A percentile compares a stretch with the other conserved stretches of the same genome.
These are phyloP conservation scores for Linum usitatissimum DNA, from an alignment of 345 rosid species.

Conservation along the genomic window DNA sequence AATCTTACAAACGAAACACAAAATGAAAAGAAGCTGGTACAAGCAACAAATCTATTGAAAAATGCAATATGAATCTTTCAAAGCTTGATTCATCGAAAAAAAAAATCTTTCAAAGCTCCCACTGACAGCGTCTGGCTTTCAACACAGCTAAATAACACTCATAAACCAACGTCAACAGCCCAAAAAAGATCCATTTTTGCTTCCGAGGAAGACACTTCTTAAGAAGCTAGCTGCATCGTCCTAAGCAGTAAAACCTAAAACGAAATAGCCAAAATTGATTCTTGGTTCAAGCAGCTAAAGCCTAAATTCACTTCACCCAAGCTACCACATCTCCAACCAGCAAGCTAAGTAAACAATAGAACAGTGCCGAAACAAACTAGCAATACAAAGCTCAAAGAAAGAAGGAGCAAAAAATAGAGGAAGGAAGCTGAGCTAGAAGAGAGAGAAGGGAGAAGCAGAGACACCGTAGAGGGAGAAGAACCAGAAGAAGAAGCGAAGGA, in stretches of 20 bases:
- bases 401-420: not conserved
- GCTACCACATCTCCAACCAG: not conserved
- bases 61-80: not conserved
- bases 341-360: not conserved
- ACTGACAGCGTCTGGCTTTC: too few relatives aligned
- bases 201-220: too few relatives aligned
- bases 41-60: too few relatives aligned
- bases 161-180: too few relatives aligned
- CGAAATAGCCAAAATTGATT: not conserved
- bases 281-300: not conserved
- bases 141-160: too few relatives aligned
- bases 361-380: not conserved
- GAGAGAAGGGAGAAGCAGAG: not conserved
- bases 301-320: not conserved
- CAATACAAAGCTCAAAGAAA: not conserved
- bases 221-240: not conserved
- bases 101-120: not conserved
- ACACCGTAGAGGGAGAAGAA: not conserved
- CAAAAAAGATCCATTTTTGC: too few relatives aligned
- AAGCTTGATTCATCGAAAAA: too few relatives aligned
- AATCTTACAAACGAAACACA: too few relatives aligned
- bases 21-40: too few relatives aligned
- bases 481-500: not conserved
- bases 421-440: not conserved
- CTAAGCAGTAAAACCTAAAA: not conserved